phyloP scores from a whole-genome alignment of 129 eudicot species.

The Apium graveolens region DNA sequence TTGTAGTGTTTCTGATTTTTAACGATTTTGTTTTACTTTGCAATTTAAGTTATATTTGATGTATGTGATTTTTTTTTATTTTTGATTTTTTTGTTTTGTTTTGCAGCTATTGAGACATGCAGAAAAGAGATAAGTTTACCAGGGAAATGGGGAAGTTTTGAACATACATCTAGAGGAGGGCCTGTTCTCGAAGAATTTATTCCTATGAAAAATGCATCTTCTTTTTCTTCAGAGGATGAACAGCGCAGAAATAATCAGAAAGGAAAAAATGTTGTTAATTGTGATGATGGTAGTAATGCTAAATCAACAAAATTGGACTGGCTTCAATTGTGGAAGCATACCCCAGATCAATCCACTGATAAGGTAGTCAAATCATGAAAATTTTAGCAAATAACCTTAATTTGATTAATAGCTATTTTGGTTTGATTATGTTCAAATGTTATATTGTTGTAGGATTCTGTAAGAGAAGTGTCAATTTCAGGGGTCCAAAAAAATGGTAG shows the following conservation, averaged over 20 bases:
- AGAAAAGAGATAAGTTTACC: constrained; percentile 44
- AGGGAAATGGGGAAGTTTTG: constrained; percentile 71
- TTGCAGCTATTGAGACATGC: constrained; percentile 79
- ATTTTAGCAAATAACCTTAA: not conserved
- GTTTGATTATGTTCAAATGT: constrained; percentile 15
- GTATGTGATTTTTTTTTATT: not conserved
- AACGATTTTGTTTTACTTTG: no score
- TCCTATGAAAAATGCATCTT: constrained; percentile 41
- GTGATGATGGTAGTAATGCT: constrained; percentile 16
- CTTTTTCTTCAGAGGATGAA: constrained; percentile 24
- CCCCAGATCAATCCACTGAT: constrained; percentile 56
- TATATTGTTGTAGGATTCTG: constrained; percentile 29
- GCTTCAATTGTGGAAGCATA: constrained; percentile 86
- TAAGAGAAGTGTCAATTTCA: constrained; percentile 29
- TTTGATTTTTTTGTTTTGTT: not conserved
- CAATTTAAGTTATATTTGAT: not conserved
- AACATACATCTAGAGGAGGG: constrained; percentile 59
- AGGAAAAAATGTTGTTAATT: constrained; percentile 8
- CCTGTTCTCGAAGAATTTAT: constrained; percentile 81
- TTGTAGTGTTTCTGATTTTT: no score
- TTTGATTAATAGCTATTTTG: not conserved
- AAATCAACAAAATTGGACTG: constrained; percentile 63
- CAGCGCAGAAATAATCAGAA: constrained; percentile 12
- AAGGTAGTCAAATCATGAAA: constrained; percentile 25
- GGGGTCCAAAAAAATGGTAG: constrained; percentile 54